Percentiles rank a stretch among this genome's conserved stretches.
phyloP scores from a whole-genome alignment of 345 rosid genomes.

The Corchorus olitorius region DNA sequence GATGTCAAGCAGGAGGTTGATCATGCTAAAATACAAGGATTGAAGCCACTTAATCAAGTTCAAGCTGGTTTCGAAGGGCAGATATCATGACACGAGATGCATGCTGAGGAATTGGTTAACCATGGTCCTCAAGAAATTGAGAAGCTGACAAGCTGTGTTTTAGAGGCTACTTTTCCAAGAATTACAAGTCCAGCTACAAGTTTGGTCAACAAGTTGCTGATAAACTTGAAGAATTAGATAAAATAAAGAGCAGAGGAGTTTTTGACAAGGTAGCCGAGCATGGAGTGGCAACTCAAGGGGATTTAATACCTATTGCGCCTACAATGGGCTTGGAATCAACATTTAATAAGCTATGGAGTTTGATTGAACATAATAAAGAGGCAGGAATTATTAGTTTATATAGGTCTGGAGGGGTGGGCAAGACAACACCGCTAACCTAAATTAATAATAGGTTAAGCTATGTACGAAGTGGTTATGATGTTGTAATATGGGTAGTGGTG shows the following conservation, averaged over 20 bases:
- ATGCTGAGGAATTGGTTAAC: not conserved
- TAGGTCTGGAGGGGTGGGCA: too few relatives aligned
- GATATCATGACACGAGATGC: not conserved
- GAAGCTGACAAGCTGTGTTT: not conserved
- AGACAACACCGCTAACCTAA: too few relatives aligned
- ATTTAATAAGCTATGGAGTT: not conserved
- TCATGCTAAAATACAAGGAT: not conserved
- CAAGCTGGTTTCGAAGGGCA: slow-evolving; percentile 16
- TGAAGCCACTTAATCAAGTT: not conserved
- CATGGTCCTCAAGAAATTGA: slow-evolving; percentile 1
- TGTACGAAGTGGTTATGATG: slow-evolving; percentile 29
- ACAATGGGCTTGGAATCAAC: slow-evolving; percentile 6
- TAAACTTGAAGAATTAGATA: not conserved
- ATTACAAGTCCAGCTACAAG: slow-evolving; percentile 2
- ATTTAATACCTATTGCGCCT: not conserved
- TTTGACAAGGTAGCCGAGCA: not conserved
- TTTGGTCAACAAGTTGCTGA: not conserved
- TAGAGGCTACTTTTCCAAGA: not conserved
- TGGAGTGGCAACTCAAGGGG: not conserved
- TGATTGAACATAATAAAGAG: not conserved
- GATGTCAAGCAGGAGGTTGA: not conserved
- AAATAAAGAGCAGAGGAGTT: not conserved
- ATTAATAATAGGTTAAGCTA: too few relatives aligned
- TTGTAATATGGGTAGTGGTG: slow-evolving; percentile 45
- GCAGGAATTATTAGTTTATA: too few relatives aligned